These are phyloP conservation scores for Nematocida sp. DNA, from an alignment of 371 early-diverging fungal species.

Conservation along the genomic window DNA sequence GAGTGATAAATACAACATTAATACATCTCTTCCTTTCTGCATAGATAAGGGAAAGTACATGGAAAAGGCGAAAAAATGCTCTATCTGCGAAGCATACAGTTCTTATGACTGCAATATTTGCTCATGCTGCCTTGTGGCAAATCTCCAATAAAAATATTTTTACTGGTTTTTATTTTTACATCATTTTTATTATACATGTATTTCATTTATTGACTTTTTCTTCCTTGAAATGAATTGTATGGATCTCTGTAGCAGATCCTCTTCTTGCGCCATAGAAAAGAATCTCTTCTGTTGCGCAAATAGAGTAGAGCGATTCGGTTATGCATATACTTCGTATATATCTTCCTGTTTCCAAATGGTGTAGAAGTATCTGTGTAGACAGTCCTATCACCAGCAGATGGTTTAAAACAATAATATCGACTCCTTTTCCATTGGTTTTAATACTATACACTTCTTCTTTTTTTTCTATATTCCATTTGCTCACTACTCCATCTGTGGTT, in stretches of 20 bases:
- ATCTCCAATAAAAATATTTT: constrained; percentile 32
- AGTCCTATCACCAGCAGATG: constrained; percentile 60
- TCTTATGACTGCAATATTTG: constrained; percentile 18
- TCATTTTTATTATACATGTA: neutral
- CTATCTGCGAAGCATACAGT: constrained; percentile 35
- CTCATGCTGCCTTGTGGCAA: constrained; percentile 48
- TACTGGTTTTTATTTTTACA: neutral
- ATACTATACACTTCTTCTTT: constrained; percentile 47
- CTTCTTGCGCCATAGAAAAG: constrained; percentile 6
- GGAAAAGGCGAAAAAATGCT: constrained; percentile 23
- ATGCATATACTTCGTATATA: constrained; percentile 43
- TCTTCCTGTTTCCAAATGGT: constrained; percentile 50
- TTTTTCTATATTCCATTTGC: constrained; percentile 57
- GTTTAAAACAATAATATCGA: constrained; percentile 51
- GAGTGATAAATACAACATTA: constrained; percentile 26
- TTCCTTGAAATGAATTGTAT: neutral
- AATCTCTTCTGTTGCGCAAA: constrained; percentile 8
- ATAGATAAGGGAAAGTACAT: constrained; percentile 39
- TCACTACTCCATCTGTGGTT: constrained; percentile 57
- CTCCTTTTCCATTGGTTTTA: constrained; percentile 19
- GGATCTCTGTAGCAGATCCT: neutral
- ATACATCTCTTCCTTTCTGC: constrained; percentile 49
- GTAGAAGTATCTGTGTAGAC: constrained; percentile 48
- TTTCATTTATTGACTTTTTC: neutral
- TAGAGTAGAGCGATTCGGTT: constrained; percentile 7